These are phyloP conservation scores for Beauveria rudraprayagi DNA, from an alignment of 2,329 filamentous ascomycete species.

Conservation along the genomic window DNA sequence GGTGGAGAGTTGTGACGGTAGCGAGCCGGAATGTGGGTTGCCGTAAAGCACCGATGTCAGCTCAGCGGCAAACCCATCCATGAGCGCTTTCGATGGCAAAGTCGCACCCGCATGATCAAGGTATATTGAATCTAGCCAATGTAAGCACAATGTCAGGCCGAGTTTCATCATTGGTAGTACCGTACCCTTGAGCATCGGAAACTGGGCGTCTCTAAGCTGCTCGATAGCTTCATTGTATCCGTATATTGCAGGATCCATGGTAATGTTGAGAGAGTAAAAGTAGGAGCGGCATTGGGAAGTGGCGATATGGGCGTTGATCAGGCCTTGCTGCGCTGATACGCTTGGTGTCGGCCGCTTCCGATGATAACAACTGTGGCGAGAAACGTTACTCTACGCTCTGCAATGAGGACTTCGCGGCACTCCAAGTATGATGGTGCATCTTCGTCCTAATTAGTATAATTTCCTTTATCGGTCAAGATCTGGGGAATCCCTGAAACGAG, in stretches of 20 bases:
- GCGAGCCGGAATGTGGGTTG: slow-evolving; percentile 84
- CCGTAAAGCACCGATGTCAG: slow-evolving; percentile 75
- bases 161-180: not conserved
- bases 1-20: slow-evolving; percentile 70
- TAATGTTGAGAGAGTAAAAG: not conserved
- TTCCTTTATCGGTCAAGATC: not conserved
- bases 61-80: slow-evolving; percentile 71
- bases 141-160: not conserved
- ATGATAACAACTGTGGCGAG: not conserved
- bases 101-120: slow-evolving; percentile 97
- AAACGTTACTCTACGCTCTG: not conserved
- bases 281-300: not conserved
- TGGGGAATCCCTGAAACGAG: not conserved
- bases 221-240: slow-evolving; percentile 54
- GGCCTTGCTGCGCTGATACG: not conserved
- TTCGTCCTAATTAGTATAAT: not conserved
- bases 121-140: slow-evolving; percentile 59
- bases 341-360: not conserved
- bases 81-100: slow-evolving; percentile 67
- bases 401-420: not conserved
- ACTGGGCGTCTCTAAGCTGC: slow-evolving; percentile 50
- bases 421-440: not conserved
- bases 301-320: not conserved
- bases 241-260: slow-evolving; percentile 12
- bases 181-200: slow-evolving; percentile 61